A percentile compares a stretch with the other conserved stretches of the same genome.
These are phyloP conservation scores for Pythium plurisporium DNA, from an alignment of 352 stramenopile species.

Conservation along the genomic window DNA sequence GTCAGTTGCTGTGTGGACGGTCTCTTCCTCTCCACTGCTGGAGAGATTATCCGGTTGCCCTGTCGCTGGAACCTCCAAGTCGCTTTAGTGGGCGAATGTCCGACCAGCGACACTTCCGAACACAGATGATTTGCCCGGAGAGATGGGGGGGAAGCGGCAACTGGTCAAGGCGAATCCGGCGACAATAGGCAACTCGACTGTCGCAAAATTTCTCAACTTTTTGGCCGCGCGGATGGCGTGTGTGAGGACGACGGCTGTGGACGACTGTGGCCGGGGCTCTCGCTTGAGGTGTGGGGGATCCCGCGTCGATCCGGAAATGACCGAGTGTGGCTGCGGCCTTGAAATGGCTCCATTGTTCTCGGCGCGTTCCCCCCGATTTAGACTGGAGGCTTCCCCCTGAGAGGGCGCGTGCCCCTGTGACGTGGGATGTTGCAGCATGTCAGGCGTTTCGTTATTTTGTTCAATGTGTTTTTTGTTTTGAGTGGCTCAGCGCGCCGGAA, in stretches of 20 bases:
- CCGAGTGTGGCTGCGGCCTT: neutral
- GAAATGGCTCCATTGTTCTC: neutral
- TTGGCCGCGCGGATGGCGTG: too few relatives aligned
- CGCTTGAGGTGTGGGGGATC: neutral
- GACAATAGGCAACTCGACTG: neutral
- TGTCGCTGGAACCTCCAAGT: conserved; percentile 7
- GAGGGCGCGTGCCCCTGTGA: too few relatives aligned
- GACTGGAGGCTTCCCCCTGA: neutral
- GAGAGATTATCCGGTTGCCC: conserved; percentile 2
- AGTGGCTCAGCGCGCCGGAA: neutral
- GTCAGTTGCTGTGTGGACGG: neutral
- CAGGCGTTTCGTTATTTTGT: neutral
- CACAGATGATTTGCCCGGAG: conserved; percentile 23
- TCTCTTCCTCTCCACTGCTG: neutral
- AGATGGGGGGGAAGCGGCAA: conserved; percentile 9
- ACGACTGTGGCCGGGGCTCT: too few relatives aligned
- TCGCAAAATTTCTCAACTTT: conserved; percentile 2
- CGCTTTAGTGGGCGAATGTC: conserved; percentile 3
- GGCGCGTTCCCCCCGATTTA: neutral
- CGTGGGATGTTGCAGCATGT: neutral
- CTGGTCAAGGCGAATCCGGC: neutral
- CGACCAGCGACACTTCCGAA: conserved; percentile 20
- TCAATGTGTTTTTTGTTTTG: neutral
- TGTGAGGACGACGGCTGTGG: too few relatives aligned
- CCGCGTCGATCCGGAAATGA: neutral